Base-by-base conservation (phyloP, 2,329 filamentous ascomycete species). In the Pseudogymnoascus sp. region DNA sequence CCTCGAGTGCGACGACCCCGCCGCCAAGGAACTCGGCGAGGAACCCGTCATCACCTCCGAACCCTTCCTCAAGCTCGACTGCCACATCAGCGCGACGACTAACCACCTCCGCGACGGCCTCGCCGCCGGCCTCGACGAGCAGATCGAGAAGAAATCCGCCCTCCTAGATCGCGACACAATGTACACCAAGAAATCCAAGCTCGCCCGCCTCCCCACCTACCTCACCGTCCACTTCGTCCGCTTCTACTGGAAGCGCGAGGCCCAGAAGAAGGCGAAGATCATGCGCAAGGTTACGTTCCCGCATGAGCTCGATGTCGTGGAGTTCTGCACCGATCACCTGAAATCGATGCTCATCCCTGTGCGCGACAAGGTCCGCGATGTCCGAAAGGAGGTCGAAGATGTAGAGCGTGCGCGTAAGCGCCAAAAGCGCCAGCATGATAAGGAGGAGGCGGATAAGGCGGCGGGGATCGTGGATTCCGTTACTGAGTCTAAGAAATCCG, bases 231-330 rank as follows among this genome's bases (percentile, higher is more conserved):
- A 99, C 76, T 96, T 99, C 75, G 90, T 99, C 63, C 91, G 95
- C 67, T 99, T 99, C 79, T 97, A 93, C 80, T 99, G 95, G 95
- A 93, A 96, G 73, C 87, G 89, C 56, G 91, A 96, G 69, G 92
- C 91, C 3, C 89, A 96, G 76, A 97, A 97, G 81, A 99, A 99
- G 82, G 93, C 93, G 69, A 99, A 99, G 83, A 99, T 99, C 70
- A 93, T 99, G 90, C 90, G 93, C 74, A 99, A 97, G 78, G 95
- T 99, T 64, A 93, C 91, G 0, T 99, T 99, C 74, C 93, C 93
- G 5, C 87, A 90, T 60, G 95, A 99, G 76, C 81, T 99, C 36
- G 95, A 99, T 72, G 86, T 91, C 40, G 87, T 96, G 21, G 95
- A 99, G 74, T 97, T 96, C 77, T 99, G 95, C 76, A 93, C 93